Evolutionary conservation across 148 eudicot species (phyloP), one percentile per base, ranked within the genome.

Genomic region (Hydrangea macrophylla): DNA sequence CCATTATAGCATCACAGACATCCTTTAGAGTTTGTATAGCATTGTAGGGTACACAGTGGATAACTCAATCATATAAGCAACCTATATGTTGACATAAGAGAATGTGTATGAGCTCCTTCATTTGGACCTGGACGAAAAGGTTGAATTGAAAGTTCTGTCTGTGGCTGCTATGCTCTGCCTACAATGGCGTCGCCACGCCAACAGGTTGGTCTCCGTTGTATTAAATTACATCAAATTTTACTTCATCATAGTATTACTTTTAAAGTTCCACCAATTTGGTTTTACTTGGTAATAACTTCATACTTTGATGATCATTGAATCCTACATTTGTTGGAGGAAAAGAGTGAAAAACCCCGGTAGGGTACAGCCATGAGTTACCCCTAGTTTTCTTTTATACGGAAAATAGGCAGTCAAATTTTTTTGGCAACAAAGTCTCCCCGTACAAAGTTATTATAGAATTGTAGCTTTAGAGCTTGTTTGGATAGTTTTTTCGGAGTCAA

Each of bases 71-170:
- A 88, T 94, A 69, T 82, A 69, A 71, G 96, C 99, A 40, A 88
- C 99, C 37, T 94, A 94, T 80, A 90, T 94, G 99, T 83, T 94
- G 69, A 91, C 97, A 0, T 94, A 94, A 84, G 97, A 94, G 84
- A 94, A 93, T 77, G 99, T 97, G 57, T 77, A 88, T 5, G 97
- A 94, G 87, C 91, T 94, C 62, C 96, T 94, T 51, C 82, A 86
- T 74, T 55, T 94, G 83, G 88, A 87, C 73, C 86, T 94, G 50
- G 84, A 83, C 65, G 99, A 94, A 75, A 97, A 94, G 80, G 70
- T 78, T 61, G 99, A 94, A 69, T 74, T 94, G 57, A 94, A 80
- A 78, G 76, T 82, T 72, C 83, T 94, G 6, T 89, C 91, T 25
- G 91, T 90, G 82, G 99, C 99, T 79, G 96, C 99, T 60, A 64